A percentile compares a stretch with the other conserved stretches of the same genome.
Evolutionary conservation across 2,329 filamentous ascomycete species (phyloP).

Genomic region (Tolypocladium album): DNA sequence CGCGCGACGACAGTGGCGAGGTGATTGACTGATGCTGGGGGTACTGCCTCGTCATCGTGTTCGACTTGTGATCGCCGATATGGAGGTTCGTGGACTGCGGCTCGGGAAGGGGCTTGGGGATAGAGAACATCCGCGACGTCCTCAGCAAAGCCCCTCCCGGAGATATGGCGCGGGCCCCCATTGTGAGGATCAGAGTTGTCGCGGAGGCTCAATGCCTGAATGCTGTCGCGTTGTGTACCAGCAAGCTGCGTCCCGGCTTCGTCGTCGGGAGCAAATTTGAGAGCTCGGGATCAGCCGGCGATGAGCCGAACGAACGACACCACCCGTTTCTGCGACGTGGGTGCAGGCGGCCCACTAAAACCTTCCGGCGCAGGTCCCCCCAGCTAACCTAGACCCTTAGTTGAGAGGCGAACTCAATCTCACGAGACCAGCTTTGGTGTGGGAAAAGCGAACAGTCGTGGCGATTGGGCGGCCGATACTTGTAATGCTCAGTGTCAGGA

Average conservation of each 20-base stretch:
- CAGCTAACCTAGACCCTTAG: background rate
- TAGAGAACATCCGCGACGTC: slow-evolving; percentile 79
- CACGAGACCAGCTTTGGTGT: background rate
- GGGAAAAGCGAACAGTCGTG: background rate
- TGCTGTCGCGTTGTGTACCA: slow-evolving; percentile 8
- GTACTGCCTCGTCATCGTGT: slow-evolving; percentile 54
- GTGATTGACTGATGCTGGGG: slow-evolving; percentile 79
- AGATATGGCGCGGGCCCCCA: slow-evolving; percentile 32
- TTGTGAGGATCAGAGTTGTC: slow-evolving; percentile 15
- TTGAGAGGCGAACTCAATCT: slow-evolving; percentile 2
- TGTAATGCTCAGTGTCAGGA: slow-evolving; percentile 24
- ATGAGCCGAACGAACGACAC: slow-evolving; percentile 19
- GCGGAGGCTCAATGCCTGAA: slow-evolving; percentile 17
- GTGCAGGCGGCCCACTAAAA: slow-evolving; percentile 4
- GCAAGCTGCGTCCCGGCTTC: background rate
- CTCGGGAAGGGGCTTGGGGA: slow-evolving; percentile 64
- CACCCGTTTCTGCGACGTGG: background rate
- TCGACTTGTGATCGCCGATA: slow-evolving; percentile 23
- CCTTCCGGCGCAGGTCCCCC: background rate
- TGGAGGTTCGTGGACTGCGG: slow-evolving; percentile 38
- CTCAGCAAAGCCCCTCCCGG: slow-evolving; percentile 64
- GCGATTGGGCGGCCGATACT: slow-evolving; percentile 1
- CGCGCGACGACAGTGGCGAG: slow-evolving; percentile 61
- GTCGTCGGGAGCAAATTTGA: slow-evolving; percentile 16
- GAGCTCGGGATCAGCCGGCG: slow-evolving; percentile 14